These are phyloP conservation scores for Globisporangium cylindrosporum DNA, from an alignment of 352 stramenopile genomes.

Conservation along the genomic window DNA sequence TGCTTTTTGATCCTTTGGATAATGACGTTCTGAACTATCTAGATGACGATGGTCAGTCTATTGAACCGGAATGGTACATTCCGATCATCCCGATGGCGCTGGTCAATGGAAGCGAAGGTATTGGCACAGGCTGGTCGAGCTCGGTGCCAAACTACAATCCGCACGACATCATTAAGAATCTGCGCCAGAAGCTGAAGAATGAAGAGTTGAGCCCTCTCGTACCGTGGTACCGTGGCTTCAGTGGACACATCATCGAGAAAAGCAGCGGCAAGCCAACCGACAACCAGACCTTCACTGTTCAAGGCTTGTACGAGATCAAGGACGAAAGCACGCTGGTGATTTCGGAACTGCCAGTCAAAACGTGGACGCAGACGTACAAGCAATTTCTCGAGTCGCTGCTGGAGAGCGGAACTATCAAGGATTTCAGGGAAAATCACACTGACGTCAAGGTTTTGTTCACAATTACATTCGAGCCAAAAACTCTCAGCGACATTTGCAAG, in stretches of 20 bases:
- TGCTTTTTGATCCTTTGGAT: conserved; percentile 87
- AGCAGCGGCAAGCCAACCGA: conserved; percentile 46
- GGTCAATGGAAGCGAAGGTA: conserved; percentile 96
- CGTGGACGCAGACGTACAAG: conserved; percentile 98
- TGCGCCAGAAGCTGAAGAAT: conserved; percentile 63
- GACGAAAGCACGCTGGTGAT: conserved; percentile 92
- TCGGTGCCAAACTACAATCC: conserved; percentile 93
- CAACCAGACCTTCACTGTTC: conserved; percentile 76
- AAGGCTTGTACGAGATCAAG: conserved; percentile 76
- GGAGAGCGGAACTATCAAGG: conserved; percentile 84
- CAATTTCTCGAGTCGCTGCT: conserved; percentile 90
- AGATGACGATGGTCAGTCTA: conserved; percentile 90
- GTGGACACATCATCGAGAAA: conserved; percentile 84
- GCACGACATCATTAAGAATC: conserved; percentile 80
- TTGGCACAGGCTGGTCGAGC: conserved; percentile 96
- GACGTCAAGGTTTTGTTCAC: conserved; percentile 92
- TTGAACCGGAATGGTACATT: conserved; percentile 92
- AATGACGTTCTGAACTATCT: conserved; percentile 90
- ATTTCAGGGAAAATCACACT: conserved; percentile 93
- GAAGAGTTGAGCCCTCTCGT: conserved; percentile 57
- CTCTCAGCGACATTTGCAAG: conserved; percentile 63
- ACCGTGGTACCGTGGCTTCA: conserved; percentile 94
- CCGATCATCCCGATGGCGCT: conserved; percentile 97
- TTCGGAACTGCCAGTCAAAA: conserved; percentile 94
- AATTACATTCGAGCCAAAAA: conserved; percentile 74